phyloP scores from a whole-genome alignment of 192 early-diverging fungal species.

The Coemansia sp. region DNA sequence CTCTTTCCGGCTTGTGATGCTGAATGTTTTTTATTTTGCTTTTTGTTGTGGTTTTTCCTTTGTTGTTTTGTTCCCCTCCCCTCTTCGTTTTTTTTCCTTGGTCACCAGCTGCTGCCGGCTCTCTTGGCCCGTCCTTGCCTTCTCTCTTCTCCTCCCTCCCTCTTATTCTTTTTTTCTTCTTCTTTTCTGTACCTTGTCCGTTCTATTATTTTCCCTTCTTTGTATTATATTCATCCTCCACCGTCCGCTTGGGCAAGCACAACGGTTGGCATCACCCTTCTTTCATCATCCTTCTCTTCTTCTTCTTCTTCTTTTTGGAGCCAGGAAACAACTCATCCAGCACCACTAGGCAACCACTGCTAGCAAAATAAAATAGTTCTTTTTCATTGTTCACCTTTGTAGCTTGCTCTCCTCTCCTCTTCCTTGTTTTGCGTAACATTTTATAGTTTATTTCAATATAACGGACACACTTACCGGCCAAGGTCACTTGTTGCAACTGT shows the following conservation, averaged over 20 bases:
- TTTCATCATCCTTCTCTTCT: background rate
- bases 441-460: too few relatives aligned
- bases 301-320: background rate
- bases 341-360: too few relatives aligned
- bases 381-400: background rate
- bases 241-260: background rate
- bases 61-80: too few relatives aligned
- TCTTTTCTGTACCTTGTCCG: slow-evolving; percentile 6
- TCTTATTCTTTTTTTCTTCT: slow-evolving; percentile 7
- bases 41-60: too few relatives aligned
- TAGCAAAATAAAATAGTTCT: background rate
- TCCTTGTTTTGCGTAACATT: too few relatives aligned
- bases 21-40: too few relatives aligned
- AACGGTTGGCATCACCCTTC: background rate
- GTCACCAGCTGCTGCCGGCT: background rate
- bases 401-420: background rate
- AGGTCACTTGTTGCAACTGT: background rate
- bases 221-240: slow-evolving; percentile 6
- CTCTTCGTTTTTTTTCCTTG: too few relatives aligned
- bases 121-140: background rate
- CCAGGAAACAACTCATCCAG: too few relatives aligned
- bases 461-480: too few relatives aligned
- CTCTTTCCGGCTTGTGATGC: too few relatives aligned
- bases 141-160: background rate
- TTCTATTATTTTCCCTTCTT: background rate